Evolutionary conservation across 495 filamentous ascomycete species (phyloP), one percentile per base, ranked within the genome.

Genomic region (Poronia punctata): DNA sequence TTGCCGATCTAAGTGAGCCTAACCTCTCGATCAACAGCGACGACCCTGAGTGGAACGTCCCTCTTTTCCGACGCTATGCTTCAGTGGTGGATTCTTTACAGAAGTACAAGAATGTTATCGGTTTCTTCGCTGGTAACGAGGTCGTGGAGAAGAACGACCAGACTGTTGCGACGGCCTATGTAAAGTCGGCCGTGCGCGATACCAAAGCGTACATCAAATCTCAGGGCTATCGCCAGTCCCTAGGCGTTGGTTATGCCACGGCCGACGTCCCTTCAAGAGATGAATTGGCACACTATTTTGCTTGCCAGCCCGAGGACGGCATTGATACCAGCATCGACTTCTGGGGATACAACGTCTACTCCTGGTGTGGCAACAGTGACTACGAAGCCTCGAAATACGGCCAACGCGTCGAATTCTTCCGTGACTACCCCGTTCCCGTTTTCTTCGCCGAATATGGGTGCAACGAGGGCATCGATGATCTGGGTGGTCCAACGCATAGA

Each of bases 401-500:
- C 48, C 72, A 71, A 22, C 80, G 87, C 48, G 88, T 86, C 28
- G 60, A 79, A n/a, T 86, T 93, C 65, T 97, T 95, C 66, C 49
- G 62, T 36, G 80, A 82, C 53, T 98, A 94, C 68, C 83, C 83
- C 7, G 84, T 95, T 4, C 92, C 92, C 35, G 80, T 83, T 46
- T 98, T 98, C 80, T 96, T 97, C 59, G 88, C 92, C 44, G 92
- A 98, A 65, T 98, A 98, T 62, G 92, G 92, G 30, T 98, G 92
- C 73, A 95, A 92, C 63, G 55, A 51, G 0, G 48, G 48, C 24
- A 43, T 50, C 11, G 54, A 49, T 26, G n/a, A n/a, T n/a, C 26
- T 27, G 7, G 50, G 60, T 50, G 68, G 70, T 5, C 76, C 79
- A n/a, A 63, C 65, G 7, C 82, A 80, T 21, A 82, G 92, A 52